Base-by-base conservation (phyloP, 1,139 yeast genomes). In the Pneumocystis carinii region DNA sequence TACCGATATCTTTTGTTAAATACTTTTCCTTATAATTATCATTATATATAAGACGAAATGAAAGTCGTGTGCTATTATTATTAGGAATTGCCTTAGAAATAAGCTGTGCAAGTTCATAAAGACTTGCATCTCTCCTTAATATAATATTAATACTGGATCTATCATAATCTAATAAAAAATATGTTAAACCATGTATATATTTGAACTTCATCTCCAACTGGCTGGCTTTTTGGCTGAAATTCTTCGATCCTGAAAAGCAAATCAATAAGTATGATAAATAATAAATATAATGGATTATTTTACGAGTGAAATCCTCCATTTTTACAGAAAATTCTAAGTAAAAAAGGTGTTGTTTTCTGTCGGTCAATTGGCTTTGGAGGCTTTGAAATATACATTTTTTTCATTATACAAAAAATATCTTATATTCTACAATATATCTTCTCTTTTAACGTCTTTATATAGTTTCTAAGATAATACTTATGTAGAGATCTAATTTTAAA, bases 301-400 rank as follows among this genome's bases (percentile, higher is more conserved):
- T 57, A 57, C 59, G 41, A 39, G 4, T 57, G 59, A 57, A 57
- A 57, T 17, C 59, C 37, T 5, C 59, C 59, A 57, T 19, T 24
- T 57, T 57, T 57, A 19, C 12, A 57, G 29, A 57, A 57, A 37
- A 57, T 27, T 37, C 59, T 32, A 37, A 57, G 59, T 12, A 57
- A 24, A 39, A 57, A 57, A 8, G 59, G 59, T 10, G 59, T 57
- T 29, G 59, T 57, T 39, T 57, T 57, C 12, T 57, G 15, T 24
- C 59, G 37, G 14, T 57, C 59, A 19, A 57, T 39, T 19, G 59
- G 29, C 12, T 24, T 17, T 29, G 59, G 19, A 1, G 59, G 59
- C 27, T 24, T 37, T 19, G 59, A 39, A 37, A 57, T 57, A 19
- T 57, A 48, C 55, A 48, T 48, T 48, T 24, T 48, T 24, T 10